A percentile compares a stretch with the other conserved stretches of the same genome.
These are phyloP conservation scores for Sporothrix protearum DNA, from an alignment of 2,329 filamentous ascomycete genomes.

Conservation along the genomic window DNA sequence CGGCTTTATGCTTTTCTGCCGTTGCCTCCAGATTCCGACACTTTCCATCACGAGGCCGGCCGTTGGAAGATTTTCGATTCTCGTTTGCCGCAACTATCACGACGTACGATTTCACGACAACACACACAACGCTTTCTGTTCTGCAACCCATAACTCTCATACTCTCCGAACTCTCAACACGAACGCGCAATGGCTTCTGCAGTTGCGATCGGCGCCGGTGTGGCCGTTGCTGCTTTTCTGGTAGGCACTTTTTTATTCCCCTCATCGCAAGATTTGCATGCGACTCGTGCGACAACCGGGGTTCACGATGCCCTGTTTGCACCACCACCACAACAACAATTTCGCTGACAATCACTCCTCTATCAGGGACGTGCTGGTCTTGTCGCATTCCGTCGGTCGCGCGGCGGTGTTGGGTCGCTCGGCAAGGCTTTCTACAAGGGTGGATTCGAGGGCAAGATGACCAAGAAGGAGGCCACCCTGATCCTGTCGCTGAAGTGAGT, in stretches of 20 bases:
- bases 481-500: constrained; percentile 86
- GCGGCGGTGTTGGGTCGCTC: constrained; percentile 71
- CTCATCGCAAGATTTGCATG: background rate
- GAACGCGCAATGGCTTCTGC: constrained; percentile 52
- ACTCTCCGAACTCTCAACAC: background rate
- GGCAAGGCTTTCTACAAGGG: constrained; percentile 97
- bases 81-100: constrained; percentile 1
- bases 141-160: background rate
- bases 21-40: background rate
- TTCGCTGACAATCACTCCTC: constrained; percentile 27
- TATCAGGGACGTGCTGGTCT: constrained; percentile 85
- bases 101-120: constrained; percentile 4
- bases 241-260: constrained; percentile 37
- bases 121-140: constrained; percentile 20
- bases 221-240: constrained; percentile 64
- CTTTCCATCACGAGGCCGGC: constrained; percentile 10
- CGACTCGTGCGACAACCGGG: background rate
- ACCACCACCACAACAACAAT: background rate
- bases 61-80: background rate
- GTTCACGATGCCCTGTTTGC: background rate
- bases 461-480: constrained; percentile 79
- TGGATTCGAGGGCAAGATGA: constrained; percentile 97
- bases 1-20: background rate
- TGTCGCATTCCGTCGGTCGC: constrained; percentile 79
- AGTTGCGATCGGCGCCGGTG: constrained; percentile 56